Base-by-base conservation (phyloP, 2,329 filamentous ascomycete species). In the Pseudocercospora fijiensis region DNA sequence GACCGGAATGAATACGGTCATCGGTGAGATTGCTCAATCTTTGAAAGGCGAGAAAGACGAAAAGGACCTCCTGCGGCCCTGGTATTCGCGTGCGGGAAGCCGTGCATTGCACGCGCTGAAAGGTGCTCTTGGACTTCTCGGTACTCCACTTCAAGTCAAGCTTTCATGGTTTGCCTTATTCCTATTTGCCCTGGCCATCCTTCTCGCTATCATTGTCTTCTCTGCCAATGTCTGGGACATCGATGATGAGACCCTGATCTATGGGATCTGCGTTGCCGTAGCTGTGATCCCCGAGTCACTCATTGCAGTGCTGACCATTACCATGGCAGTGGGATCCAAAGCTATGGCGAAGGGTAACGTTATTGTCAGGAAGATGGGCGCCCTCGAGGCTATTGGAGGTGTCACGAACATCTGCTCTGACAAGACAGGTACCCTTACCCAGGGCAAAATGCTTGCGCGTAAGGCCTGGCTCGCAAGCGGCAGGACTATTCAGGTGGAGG, bases 81-180 rank as follows among this genome's bases (percentile, higher is more conserved):
- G 62, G 59, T 62, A 63, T 37, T 47, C 56, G 5, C 67, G 70
- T 9, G 56, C 55, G 18, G 57, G 33, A 18, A 67, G 66, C 53
- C 66, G 63, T 37, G 51, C 90, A 68, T 79, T 90, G 13, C 86
- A 87, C 58, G 82, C 89, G 60, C 86, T 71, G 63, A 73, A 71
- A 57, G 70, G 66, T 51, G 69, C 66, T 37, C 74, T 80, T 20
- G 78, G 78, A 59, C 68, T 80, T 33, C 84, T 67, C 60, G 91
- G 92, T 55, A 96, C 92, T 1, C 92, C 92, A 0, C 81, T 96
- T 47, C 91, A 95, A 78, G 88, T 89, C 69, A 93, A 91, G 73
- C 82, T 96, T 58, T 91, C 90, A 80, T 93, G 92, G 77, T 89
- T 96, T 72, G 91, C 92, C 20, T 86, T 95, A 49, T 75, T 91